A percentile compares a stretch with the other conserved stretches of the same genome.
phyloP scores from a whole-genome alignment of 1,284 basidiomycete species.

The Lentinus polychrous region DNA sequence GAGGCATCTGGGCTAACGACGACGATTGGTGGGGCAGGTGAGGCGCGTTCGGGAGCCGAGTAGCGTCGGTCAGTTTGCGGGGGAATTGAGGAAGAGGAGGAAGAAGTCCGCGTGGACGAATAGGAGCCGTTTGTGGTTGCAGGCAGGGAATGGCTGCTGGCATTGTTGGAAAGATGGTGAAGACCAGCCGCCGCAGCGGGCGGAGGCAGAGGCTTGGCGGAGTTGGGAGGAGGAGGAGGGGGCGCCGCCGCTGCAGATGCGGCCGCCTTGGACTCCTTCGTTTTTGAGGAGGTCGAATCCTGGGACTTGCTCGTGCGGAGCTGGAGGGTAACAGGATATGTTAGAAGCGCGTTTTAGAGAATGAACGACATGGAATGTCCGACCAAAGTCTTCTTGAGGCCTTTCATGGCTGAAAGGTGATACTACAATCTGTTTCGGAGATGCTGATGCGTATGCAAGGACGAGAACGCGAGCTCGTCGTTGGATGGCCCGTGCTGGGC shows the following conservation, averaged over 20 bases:
- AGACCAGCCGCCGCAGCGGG: conserved; percentile 31
- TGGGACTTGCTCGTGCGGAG: conserved; percentile 59
- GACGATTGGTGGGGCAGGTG: conserved; percentile 77
- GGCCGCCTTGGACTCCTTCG: conserved; percentile 49
- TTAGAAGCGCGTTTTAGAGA: conserved; percentile 15
- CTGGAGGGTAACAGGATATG: conserved; percentile 29
- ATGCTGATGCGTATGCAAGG: conserved; percentile 10
- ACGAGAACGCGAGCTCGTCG: conserved; percentile 10
- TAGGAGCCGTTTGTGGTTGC: conserved; percentile 30
- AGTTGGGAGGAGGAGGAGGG: conserved; percentile 60
- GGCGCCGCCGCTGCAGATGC: conserved; percentile 43
- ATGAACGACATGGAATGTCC: conserved; percentile 18
- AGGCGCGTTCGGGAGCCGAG: conserved; percentile 34
- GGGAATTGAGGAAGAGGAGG: conserved; percentile 29
- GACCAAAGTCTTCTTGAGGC: conserved; percentile 84
- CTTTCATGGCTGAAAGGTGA: conserved; percentile 59
- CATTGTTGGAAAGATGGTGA: conserved; percentile 35
- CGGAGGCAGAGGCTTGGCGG: conserved; percentile 52
- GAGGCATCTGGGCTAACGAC: conserved; percentile 79
- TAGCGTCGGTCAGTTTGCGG: conserved; percentile 48
- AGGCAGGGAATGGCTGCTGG: conserved; percentile 38
- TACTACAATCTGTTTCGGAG: conserved; percentile 12
- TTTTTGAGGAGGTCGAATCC: conserved; percentile 64
- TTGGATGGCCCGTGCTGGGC: background rate
- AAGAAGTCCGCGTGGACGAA: conserved; percentile 35